A percentile compares a stretch with the other conserved stretches of the same genome.
Evolutionary conservation across 805 yeast genomes (phyloP).

Genomic region (Wickerhamomyces queroliae): DNA sequence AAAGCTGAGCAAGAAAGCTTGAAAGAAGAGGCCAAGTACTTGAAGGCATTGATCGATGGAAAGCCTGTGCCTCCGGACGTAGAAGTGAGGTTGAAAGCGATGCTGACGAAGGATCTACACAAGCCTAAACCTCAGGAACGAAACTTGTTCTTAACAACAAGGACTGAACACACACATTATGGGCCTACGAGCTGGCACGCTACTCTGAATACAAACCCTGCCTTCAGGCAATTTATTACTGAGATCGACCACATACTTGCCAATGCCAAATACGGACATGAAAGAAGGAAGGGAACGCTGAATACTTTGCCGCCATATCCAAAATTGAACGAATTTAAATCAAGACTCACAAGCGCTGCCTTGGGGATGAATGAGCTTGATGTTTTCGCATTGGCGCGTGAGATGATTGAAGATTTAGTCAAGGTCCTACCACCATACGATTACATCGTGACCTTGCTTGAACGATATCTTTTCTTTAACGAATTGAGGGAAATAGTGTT

Average conservation of each 20-base stretch:
- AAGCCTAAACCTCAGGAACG: neutral
- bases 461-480: neutral
- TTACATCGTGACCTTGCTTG: neutral
- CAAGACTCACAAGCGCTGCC: neutral
- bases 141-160: neutral
- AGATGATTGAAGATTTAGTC: neutral
- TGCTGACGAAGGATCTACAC: neutral
- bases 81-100: neutral
- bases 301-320: neutral
- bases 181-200: neutral
- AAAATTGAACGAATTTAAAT: neutral
- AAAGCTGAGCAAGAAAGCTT: neutral
- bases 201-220: neutral
- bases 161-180: neutral
- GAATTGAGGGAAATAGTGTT: neutral
- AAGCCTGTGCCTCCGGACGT: neutral
- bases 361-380: neutral
- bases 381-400: neutral
- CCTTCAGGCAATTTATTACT: neutral
- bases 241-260: neutral
- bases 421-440: neutral
- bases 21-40: neutral
- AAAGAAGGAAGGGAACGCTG: neutral
- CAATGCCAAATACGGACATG: neutral
- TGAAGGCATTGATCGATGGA: neutral